A percentile compares a stretch with the other conserved stretches of the same genome.
Evolutionary conservation across 2,329 filamentous ascomycete species (phyloP).

Genomic region (Neurospora sp.): DNA sequence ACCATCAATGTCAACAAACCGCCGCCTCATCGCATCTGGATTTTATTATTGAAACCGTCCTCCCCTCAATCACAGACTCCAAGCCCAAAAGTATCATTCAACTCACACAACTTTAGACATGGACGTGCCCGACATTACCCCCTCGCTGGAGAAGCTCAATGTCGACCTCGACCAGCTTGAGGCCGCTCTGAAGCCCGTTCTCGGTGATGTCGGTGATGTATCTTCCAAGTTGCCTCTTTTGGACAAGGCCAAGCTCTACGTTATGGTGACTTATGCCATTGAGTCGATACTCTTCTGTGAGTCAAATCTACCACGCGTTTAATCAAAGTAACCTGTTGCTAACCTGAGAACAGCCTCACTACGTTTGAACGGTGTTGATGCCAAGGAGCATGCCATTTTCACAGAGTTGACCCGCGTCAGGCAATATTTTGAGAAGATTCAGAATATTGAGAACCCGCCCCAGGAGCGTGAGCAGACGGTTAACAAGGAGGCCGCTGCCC

Average conservation of each 20-base stretch:
- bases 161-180: conserved; percentile 72
- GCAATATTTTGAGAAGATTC: conserved; percentile 90
- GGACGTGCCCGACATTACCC: conserved; percentile 48
- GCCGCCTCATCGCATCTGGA: not conserved
- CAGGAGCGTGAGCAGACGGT: conserved; percentile 43
- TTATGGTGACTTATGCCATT: conserved; percentile 79
- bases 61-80: not conserved
- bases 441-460: conserved; percentile 57
- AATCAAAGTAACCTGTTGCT: conserved; percentile 3
- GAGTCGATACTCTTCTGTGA: conserved; percentile 83
- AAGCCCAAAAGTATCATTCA: not conserved
- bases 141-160: conserved; percentile 65
- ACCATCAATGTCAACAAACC: not conserved
- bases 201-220: conserved; percentile 55
- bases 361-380: conserved; percentile 67
- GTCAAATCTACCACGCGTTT: conserved; percentile 18
- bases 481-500: conserved; percentile 67
- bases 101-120: conserved; percentile 20
- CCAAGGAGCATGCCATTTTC: conserved; percentile 78
- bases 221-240: conserved; percentile 79
- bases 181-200: conserved; percentile 62
- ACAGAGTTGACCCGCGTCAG: conserved; percentile 77
- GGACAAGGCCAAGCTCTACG: conserved; percentile 88
- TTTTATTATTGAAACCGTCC: not conserved
- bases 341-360: conserved; percentile 50